Percentiles rank a stretch among this genome's conserved stretches.
Evolutionary conservation across 495 filamentous ascomycete species (phyloP).

Genomic region (Aspergillus conjunctus): DNA sequence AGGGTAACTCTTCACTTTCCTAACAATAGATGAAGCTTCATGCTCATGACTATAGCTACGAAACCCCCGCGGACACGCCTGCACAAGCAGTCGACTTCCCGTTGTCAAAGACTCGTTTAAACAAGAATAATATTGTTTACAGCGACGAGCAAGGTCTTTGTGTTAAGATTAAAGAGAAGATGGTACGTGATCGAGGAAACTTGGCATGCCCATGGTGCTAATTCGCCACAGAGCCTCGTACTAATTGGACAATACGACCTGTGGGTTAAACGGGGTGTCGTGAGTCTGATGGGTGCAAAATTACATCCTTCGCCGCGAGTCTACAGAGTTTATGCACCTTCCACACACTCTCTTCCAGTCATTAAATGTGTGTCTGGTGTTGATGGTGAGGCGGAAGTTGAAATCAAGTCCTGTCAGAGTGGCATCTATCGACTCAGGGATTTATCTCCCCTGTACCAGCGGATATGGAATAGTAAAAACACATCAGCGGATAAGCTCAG

Average conservation of each 20-base stretch:
- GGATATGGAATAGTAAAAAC: constrained; percentile 67
- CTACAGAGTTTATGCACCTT: constrained; percentile 70
- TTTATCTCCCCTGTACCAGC: constrained; percentile 70
- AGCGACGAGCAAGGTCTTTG: constrained; percentile 44
- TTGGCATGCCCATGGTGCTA: constrained; percentile 11
- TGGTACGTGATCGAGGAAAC: constrained; percentile 29
- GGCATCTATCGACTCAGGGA: constrained; percentile 58
- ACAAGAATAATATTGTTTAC: constrained; percentile 45
- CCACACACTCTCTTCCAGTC: constrained; percentile 74
- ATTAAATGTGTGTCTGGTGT: constrained; percentile 58
- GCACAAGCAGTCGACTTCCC: constrained; percentile 44
- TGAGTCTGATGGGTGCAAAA: constrained; percentile 66
- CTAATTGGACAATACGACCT: constrained; percentile 76
- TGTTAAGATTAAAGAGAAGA: constrained; percentile 47
- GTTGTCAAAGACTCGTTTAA: constrained; percentile 44
- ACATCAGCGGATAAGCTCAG: constrained; percentile 43
- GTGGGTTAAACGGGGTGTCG: constrained; percentile 62
- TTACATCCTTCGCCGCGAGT: constrained; percentile 53
- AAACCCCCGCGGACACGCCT: constrained; percentile 38
- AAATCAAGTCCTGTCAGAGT: constrained; percentile 56
- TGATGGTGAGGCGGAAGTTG: constrained; percentile 50
- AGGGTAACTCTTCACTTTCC: constrained; percentile 22
- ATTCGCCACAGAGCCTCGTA: constrained; percentile 57
- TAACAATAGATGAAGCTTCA: not conserved
- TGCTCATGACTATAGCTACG: constrained; percentile 33